Evolutionary conservation across 1,284 basidiomycete species (phyloP), one percentile per base, ranked within the genome.

Genomic region (Leccinum variabile): DNA sequence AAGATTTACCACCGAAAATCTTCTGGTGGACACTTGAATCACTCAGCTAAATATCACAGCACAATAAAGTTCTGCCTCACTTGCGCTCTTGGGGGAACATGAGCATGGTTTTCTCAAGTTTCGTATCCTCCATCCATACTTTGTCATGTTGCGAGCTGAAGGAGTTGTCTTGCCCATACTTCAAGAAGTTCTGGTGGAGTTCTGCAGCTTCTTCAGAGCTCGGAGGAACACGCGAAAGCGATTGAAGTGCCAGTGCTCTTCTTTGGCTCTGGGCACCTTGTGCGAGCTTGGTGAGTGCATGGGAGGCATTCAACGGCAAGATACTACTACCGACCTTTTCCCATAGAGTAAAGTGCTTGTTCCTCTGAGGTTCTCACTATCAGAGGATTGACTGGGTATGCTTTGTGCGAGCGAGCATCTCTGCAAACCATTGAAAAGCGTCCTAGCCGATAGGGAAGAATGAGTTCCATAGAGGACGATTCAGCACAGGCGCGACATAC

Each of bases 51-150:
- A 44, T 3, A 33, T 53, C 18, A n/a, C 35, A 18, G 25, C 25
- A 35, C n/a, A 28, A 30, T 46, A 16, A 6, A 58, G 57, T 35
- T 39, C 13, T 33, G 2, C 76, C 85, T 72, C 64, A 89, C 87
- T 94, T 94, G 70, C 91, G 82, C 72, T 92, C 90, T 77, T 93
- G 91, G 0, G 92, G 91, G 72, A 92, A 92, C 90, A 93, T 93
- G 58, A 92, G 77, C 80, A 88, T 81, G n/a, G 82, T 84, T 67
- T 86, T 88, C 72, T 89, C 87, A 13, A 87, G 71, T 56, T 77
- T 76, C 0, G 88, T 89, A 62, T 89, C 83, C 0, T 82, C 84
- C 83, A 90, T 87, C 82, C 84, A 88, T 1, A 88, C 84, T 18
- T 80, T 79, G 61, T 85, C 81, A n/a, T 68, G 69, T 22, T 70